Conservation (phyloP, 305 asterid species). For the Withania somnifera region DNA sequence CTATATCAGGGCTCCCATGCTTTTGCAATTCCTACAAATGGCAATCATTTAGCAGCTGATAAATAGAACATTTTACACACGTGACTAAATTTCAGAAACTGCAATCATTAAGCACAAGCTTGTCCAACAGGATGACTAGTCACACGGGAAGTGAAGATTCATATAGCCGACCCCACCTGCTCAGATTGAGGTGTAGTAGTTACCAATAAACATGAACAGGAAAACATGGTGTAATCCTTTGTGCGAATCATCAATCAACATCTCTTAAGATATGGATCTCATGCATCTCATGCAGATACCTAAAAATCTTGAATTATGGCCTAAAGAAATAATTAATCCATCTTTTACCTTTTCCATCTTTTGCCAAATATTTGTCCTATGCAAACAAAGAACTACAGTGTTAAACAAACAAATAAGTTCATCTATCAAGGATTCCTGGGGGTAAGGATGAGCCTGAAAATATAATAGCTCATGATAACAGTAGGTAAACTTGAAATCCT, state of each 20-base stretch:
- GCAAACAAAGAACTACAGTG: no score
- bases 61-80: neutral
- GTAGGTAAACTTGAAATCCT: neutral
- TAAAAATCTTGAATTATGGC: neutral
- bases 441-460: neutral
- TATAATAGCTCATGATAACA: neutral
- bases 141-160: neutral
- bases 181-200: neutral
- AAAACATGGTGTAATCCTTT: neutral
- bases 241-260: neutral
- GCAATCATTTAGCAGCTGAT: neutral
- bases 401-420: neutral
- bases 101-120: neutral
- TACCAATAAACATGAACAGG: neutral
- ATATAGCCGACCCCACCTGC: neutral
- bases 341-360: neutral
- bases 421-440: neutral
- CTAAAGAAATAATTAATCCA: neutral
- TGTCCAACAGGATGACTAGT: neutral
- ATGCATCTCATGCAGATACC: neutral
- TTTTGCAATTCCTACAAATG: constrained; percentile 71
- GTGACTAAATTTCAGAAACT: neutral
- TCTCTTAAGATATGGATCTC: neutral
- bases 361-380: neutral
- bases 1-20: constrained; percentile 93